Evolutionary conservation across 2,329 filamentous ascomycete species (phyloP), one percentile per base, ranked within the genome.

Genomic region (Nothophoma quercina): DNA sequence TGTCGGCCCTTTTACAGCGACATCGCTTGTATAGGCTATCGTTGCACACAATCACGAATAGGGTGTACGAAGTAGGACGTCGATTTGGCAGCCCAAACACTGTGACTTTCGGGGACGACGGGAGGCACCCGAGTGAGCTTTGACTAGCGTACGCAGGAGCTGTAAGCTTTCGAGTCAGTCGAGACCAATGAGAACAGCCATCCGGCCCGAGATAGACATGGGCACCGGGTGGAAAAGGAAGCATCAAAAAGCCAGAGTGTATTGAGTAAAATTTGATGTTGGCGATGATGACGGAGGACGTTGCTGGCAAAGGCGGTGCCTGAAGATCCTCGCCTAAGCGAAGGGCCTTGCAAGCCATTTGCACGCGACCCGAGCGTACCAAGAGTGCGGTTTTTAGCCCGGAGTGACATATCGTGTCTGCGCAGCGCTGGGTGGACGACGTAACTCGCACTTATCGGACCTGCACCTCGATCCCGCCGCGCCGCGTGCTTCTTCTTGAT

Each of bases 271-370:
- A 47, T 19, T 32, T 42, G 26, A 35, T 47, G 36, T 38, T 30
- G 29, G 38, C 23, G 38, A 38, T 33, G 32, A 38, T 51, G 34
- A 30, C n/a, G 38, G 30, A 35, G 41, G 50, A 25, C 21, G 42
- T 44, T 52, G 25, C 10, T 45, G 34, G 30, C 19, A 26, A n/a
- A 46, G 35, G 30, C 23, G 39, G 48, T 55, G 40, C 51, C 51
- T 55, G 51, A 55, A 50, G 51, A 55, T 55, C 51, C 40, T 39
- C 51, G 40, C 30, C 38, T 46, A 48, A 50, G 45, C 51, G 45
- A 55, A 45, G 29, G 23, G 35, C 18, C 51, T 44, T 42, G 41
- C 46, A 26, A 46, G 46, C 51, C 40, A 36, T 49, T 46, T 43
- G 51, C 51, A 49, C 45, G 39, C 44, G 34, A 45, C 51, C 28